These are phyloP conservation scores for Malus hybrid DNA, from an alignment of 331 rosid genomes.

Conservation along the genomic window DNA sequence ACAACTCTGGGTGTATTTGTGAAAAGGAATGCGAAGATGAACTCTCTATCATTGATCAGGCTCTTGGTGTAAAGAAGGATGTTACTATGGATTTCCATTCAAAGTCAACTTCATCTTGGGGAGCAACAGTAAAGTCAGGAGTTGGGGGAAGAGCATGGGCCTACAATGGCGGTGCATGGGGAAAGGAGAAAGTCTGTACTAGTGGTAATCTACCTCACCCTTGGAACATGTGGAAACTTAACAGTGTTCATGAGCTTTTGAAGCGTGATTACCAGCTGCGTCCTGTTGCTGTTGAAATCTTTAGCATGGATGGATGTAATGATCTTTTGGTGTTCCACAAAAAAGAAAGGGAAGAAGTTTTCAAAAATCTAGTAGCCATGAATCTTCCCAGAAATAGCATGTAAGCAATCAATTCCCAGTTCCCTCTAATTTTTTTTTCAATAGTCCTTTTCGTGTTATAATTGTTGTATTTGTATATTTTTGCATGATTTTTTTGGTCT, in stretches of 20 bases:
- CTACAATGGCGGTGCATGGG: slow-evolving; percentile 98
- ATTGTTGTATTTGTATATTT: neutral
- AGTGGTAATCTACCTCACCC: slow-evolving; percentile 85
- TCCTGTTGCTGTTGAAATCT: slow-evolving; percentile 97
- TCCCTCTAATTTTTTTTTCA: slow-evolving; percentile 10
- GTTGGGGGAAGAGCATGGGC: slow-evolving; percentile 99
- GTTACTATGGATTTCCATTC: slow-evolving; percentile 66
- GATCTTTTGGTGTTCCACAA: slow-evolving; percentile 98
- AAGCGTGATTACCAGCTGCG: slow-evolving; percentile 99
- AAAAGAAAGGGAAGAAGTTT: slow-evolving; percentile 95
- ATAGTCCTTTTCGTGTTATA: neutral
- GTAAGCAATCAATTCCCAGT: slow-evolving; percentile 38
- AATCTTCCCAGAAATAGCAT: slow-evolving; percentile 99
- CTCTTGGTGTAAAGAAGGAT: slow-evolving; percentile 95
- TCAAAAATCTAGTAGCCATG: slow-evolving; percentile 80
- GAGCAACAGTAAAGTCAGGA: slow-evolving; percentile 47
- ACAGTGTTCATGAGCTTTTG: slow-evolving; percentile 95
- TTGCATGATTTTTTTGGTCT: neutral
- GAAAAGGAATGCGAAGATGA: slow-evolving; percentile 90
- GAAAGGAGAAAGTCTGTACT: slow-evolving; percentile 80
- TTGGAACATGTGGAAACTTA: slow-evolving; percentile 98
- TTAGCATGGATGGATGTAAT: slow-evolving; percentile 99
- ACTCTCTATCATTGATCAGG: slow-evolving; percentile 93
- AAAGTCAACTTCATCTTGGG: slow-evolving; percentile 72
- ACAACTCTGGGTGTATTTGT: slow-evolving; percentile 78